Conservation (phyloP, 2,329 filamentous ascomycete species). For the Botrytis hyacinthi region DNA sequence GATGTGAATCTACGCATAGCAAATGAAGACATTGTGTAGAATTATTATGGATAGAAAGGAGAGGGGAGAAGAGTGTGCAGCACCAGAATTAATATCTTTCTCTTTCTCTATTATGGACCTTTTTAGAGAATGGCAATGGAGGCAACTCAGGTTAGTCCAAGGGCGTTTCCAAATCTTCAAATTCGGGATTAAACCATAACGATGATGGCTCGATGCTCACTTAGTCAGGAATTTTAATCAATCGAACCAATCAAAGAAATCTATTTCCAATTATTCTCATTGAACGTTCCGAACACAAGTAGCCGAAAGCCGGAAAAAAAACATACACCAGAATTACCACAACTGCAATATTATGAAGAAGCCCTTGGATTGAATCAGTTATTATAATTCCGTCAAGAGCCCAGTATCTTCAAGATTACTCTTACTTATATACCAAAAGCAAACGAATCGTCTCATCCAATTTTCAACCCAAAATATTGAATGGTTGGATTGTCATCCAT, state of each 20-base stretch:
- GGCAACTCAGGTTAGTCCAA: slow-evolving; percentile 15
- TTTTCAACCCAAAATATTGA: neutral
- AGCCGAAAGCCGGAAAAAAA: slow-evolving; percentile 8
- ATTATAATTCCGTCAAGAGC: neutral
- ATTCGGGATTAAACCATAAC: slow-evolving; percentile 12
- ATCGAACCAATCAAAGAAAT: slow-evolving; percentile 8
- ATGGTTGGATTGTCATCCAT: neutral
- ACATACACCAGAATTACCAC: neutral
- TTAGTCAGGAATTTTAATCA: slow-evolving; percentile 1
- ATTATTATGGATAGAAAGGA: slow-evolving; percentile 17
- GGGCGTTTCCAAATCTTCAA: slow-evolving; percentile 14
- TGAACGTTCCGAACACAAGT: neutral
- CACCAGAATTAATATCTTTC: slow-evolving; percentile 10
- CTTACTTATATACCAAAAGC: fast-evolving
- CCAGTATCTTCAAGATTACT: neutral
- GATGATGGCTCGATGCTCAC: slow-evolving; percentile 18
- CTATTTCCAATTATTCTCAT: slow-evolving; percentile 4
- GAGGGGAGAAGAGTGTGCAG: slow-evolving; percentile 25
- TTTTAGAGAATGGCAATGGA: slow-evolving; percentile 3
- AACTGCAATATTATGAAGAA: neutral
- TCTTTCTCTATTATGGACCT: slow-evolving; percentile 8
- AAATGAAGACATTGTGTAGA: slow-evolving; percentile 60
- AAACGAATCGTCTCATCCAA: fast-evolving
- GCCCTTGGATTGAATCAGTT: no score
- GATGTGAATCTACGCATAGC: slow-evolving; percentile 60